Conservation (phyloP, 768 basidiomycete species). For the Collybia nuda region DNA sequence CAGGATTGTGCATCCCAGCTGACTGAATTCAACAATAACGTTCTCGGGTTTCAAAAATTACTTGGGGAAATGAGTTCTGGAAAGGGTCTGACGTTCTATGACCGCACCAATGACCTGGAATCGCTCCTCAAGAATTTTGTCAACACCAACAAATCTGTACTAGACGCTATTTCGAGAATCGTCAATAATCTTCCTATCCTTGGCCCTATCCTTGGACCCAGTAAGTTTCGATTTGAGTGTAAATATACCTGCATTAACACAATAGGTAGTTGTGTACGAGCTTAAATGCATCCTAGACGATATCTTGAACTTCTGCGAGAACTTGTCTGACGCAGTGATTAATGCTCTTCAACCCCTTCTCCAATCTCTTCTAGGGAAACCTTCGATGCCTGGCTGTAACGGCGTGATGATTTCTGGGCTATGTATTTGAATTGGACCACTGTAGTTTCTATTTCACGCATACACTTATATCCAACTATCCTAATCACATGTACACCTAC, state of each 20-base stretch:
- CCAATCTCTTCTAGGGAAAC: slow-evolving; percentile 22
- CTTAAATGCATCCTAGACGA: slow-evolving; percentile 61
- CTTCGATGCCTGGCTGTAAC: slow-evolving; percentile 24
- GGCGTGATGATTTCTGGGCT: slow-evolving; percentile 27
- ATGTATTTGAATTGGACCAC: slow-evolving; percentile 21
- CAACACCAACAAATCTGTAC: slow-evolving; percentile 46
- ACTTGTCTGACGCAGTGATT: slow-evolving; percentile 46
- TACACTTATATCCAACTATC: slow-evolving; percentile 27
- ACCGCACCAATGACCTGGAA: slow-evolving; percentile 42
- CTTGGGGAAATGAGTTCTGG: slow-evolving; percentile 35
- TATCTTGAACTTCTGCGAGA: slow-evolving; percentile 46
- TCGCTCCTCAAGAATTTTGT: slow-evolving; percentile 47
- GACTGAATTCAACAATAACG: slow-evolving; percentile 30
- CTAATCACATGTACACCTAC: slow-evolving; percentile 19
- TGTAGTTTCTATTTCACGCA: slow-evolving; percentile 23
- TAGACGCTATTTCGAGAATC: slow-evolving; percentile 30
- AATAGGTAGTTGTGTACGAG: slow-evolving; percentile 48
- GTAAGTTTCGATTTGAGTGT: slow-evolving; percentile 34
- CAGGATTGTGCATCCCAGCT: slow-evolving; percentile 34
- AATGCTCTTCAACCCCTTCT: slow-evolving; percentile 41
- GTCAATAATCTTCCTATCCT: slow-evolving; percentile 41
- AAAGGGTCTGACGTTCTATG: slow-evolving; percentile 54
- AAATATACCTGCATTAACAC: slow-evolving; percentile 2
- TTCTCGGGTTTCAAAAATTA: slow-evolving; percentile 29
- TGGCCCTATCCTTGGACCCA: slow-evolving; percentile 52